Percentiles rank a stretch among this genome's conserved stretches.
phyloP scores from a whole-genome alignment of 73 alveolate species.

The Stentor coeruleus region DNA sequence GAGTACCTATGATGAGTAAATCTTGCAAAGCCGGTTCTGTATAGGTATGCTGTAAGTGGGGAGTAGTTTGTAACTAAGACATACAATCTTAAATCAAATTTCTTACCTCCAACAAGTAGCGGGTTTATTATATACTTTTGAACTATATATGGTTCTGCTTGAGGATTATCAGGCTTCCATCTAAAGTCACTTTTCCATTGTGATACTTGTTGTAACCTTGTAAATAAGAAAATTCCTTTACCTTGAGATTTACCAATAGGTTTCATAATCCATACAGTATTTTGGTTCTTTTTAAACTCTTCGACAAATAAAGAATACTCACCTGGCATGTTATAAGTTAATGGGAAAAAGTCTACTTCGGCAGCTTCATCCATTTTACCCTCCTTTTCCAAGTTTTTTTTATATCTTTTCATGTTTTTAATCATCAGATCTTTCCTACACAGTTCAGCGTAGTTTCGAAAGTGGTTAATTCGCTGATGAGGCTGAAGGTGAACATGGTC shows the following conservation, averaged over 20 bases:
- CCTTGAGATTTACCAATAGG: conserved; percentile 97
- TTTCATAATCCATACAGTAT: conserved; percentile 99
- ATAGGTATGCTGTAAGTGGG: conserved; percentile 97
- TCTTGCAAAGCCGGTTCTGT: conserved; percentile 97
- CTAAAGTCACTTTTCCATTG: conserved; percentile 94
- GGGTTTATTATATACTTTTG: conserved; percentile 97
- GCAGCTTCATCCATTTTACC: conserved; percentile 92
- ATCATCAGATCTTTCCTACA: conserved; percentile 97
- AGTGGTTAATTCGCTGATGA: conserved; percentile 95
- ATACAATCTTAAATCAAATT: conserved; percentile 99
- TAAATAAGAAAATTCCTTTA: conserved; percentile 97
- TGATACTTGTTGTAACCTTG: conserved; percentile 85
- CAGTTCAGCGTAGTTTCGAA: conserved; percentile 94
- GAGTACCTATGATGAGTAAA: conserved; percentile 94
- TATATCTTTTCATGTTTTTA: conserved; percentile 90
- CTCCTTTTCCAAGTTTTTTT: conserved; percentile 94
- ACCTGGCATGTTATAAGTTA: conserved; percentile 96
- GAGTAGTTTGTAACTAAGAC: conserved; percentile 94
- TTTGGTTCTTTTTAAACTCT: conserved; percentile 96
- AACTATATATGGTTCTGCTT: conserved; percentile 89
- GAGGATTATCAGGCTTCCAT: conserved; percentile 96
- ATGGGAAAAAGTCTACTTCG: conserved; percentile 89
- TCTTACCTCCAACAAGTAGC: conserved; percentile 99
- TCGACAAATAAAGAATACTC: conserved; percentile 99
- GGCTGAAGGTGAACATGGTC: conserved; percentile 93